Conservation (phyloP, 768 basidiomycete genomes). For the Lactifluus hygrophoroides region DNA sequence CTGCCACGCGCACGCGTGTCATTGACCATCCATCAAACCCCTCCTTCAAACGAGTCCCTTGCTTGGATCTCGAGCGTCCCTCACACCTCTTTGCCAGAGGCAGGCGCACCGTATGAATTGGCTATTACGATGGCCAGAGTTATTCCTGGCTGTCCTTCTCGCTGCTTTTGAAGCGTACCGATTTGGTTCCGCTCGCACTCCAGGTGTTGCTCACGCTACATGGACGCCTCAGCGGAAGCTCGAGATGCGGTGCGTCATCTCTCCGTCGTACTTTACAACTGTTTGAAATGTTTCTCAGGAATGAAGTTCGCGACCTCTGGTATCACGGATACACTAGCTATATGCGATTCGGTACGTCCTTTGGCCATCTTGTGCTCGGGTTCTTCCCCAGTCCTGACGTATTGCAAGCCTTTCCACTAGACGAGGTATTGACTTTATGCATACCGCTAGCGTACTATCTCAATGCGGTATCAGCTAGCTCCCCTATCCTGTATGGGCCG, state of each 20-base stretch:
- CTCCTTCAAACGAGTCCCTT: not conserved
- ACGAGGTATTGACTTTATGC: slow-evolving; percentile 48
- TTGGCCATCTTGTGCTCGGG: slow-evolving; percentile 18
- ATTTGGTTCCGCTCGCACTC: slow-evolving; percentile 6
- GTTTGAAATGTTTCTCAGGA: slow-evolving; percentile 32
- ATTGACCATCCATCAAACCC: too few species aligned
- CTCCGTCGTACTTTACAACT: not conserved
- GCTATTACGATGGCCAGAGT: slow-evolving; percentile 45
- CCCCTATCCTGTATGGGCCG: slow-evolving; percentile 81
- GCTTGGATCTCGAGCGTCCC: not conserved
- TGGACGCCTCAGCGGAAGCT: slow-evolving; percentile 56
- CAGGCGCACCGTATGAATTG: slow-evolving; percentile 29
- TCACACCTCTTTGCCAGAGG: slow-evolving; percentile 8
- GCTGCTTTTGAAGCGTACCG: slow-evolving; percentile 29
- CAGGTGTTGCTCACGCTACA: slow-evolving; percentile 17
- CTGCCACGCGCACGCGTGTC: too few species aligned
- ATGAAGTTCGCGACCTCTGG: slow-evolving; percentile 71
- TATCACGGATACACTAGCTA: slow-evolving; percentile 87
- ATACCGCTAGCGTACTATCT: not conserved
- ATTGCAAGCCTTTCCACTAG: slow-evolving; percentile 66
- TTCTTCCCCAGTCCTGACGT: slow-evolving; percentile 5
- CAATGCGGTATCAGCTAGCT: slow-evolving; percentile 46
- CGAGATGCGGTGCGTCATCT: slow-evolving; percentile 41
- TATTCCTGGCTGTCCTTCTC: slow-evolving; percentile 34
- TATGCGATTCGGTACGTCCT: slow-evolving; percentile 65